Base-by-base conservation (phyloP, 129 eudicot species). In the Scalesia atractyloides region DNA sequence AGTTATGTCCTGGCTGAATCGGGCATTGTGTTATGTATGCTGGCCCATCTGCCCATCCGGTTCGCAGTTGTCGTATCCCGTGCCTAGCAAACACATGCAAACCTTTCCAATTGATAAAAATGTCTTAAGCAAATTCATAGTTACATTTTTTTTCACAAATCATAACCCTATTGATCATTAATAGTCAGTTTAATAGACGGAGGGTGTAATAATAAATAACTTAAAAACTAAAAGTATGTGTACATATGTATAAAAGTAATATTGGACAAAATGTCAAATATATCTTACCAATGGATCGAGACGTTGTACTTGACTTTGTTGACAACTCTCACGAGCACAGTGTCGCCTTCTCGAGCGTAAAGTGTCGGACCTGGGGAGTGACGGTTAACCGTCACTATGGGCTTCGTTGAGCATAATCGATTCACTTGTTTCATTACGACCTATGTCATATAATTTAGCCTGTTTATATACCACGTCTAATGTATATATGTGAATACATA, bases 21-120 rank as follows among this genome's bases (percentile, higher is more conserved):
- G 95, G 97, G 68, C 97, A 91, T 22, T 91, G 95, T 33, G 97
- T 86, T 58, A 91, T 91, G 18, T 88, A 91, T 20, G 97, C 95
- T 0, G 97, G 95, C 56, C 95, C 97, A 14, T 91, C 97, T 9
- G 97, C 82, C 97, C 97, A 91, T 5, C 97, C 97, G 15, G 97
- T 88, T 78, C 89, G 80, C 13, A 91, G 72, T 59, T 91, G 97
- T 69, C 97, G 84, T 24, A 91, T 76, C 9, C 97, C 97, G 43
- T 91, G 97, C 97, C 97, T 90, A 36, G 39, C 50, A 64, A 9
- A 39, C 34, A 14, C 0, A 33, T 37, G 22, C 3, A 66, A 9
- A 67, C 54, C 17, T 9, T 30, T 59, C 1, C 3, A 17, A 5
- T 48, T 34, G 37, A 52, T 22, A 11, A 70, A 63, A 30, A 59